Conservation (phyloP, 306 rosid genomes). For the Quercus berberidifolia region DNA sequence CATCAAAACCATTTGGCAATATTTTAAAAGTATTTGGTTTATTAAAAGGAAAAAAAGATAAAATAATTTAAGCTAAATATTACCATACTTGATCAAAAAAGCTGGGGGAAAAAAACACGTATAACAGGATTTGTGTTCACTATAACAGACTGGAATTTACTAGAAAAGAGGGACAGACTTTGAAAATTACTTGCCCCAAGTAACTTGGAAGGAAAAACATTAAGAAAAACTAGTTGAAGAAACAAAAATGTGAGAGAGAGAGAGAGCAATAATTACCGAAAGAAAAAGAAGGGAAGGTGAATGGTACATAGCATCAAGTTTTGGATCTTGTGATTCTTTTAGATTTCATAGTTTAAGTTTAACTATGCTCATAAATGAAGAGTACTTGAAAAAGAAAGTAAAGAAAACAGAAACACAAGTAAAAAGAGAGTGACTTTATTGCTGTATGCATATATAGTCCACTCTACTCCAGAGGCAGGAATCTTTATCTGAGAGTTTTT, state of each 20-base stretch:
- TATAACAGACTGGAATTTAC: too few species aligned
- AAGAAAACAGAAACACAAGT: constrained; percentile 17
- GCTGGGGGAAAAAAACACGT: too few species aligned
- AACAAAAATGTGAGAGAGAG: not conserved
- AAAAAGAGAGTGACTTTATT: constrained; percentile 4
- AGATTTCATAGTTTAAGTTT: not conserved
- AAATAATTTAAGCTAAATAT: too few species aligned
- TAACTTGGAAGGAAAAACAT: too few species aligned
- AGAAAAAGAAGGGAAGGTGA: constrained; percentile 27
- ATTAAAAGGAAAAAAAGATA: too few species aligned
- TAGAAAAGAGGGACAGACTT: too few species aligned
- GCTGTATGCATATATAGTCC: constrained; percentile 11
- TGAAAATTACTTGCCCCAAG: too few species aligned
- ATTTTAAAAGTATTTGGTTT: too few species aligned
- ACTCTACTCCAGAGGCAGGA: constrained; percentile 6
- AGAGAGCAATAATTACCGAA: constrained; percentile 36
- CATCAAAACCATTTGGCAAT: too few species aligned
- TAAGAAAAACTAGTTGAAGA: not conserved
- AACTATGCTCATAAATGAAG: constrained; percentile 21
- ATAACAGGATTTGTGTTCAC: too few species aligned
- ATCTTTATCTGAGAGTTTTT: not conserved
- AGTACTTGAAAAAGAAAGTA: constrained; percentile 11
- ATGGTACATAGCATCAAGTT: constrained; percentile 34
- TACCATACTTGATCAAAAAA: too few species aligned
- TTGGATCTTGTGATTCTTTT: constrained; percentile 38